Conservation (phyloP, 2,329 filamentous ascomycete genomes). For the Arthrinium puccinioides region DNA sequence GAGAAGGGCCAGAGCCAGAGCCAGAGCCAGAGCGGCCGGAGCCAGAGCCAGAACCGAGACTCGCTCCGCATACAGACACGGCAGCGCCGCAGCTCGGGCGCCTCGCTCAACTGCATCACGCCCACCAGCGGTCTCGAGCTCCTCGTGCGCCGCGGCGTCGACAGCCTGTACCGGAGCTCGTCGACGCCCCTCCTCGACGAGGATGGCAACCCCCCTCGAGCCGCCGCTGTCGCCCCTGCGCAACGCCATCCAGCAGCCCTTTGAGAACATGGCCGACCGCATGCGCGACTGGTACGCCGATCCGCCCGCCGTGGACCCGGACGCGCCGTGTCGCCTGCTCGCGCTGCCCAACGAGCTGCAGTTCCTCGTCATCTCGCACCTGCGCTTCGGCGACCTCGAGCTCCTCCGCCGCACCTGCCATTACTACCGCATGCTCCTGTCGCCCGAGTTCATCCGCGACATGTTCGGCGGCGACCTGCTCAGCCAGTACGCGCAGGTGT, state of each 20-base stretch:
- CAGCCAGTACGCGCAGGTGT: conserved; percentile 28
- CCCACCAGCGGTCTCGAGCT: conserved; percentile 6
- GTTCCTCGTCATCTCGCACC: conserved; percentile 29
- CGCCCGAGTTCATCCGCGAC: conserved; percentile 24
- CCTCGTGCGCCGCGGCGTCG: conserved; percentile 5
- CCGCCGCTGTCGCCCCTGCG: conserved; percentile 4
- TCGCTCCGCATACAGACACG: too few species aligned
- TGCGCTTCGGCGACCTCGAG: conserved; percentile 35
- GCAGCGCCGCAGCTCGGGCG: too few species aligned
- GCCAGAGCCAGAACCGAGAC: too few species aligned
- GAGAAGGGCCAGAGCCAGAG: too few species aligned
- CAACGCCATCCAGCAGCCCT: conserved; percentile 3
- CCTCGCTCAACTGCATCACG: conserved; percentile 5
- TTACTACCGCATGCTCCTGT: conserved; percentile 26
- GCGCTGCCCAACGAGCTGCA: conserved; percentile 34
- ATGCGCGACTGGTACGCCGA: conserved; percentile 5
- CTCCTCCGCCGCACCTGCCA: conserved; percentile 32
- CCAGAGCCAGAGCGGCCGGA: too few species aligned
- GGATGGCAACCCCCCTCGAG: conserved; percentile 3
- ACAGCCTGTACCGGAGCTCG: not conserved
- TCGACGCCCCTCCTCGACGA: conserved; percentile 1
- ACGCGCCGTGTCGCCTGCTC: conserved; percentile 16
- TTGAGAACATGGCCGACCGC: conserved; percentile 7
- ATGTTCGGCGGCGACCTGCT: conserved; percentile 27
- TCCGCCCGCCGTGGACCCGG: not conserved